These are phyloP conservation scores for Durio zibethinus DNA, from an alignment of 345 rosid genomes.

Conservation along the genomic window DNA sequence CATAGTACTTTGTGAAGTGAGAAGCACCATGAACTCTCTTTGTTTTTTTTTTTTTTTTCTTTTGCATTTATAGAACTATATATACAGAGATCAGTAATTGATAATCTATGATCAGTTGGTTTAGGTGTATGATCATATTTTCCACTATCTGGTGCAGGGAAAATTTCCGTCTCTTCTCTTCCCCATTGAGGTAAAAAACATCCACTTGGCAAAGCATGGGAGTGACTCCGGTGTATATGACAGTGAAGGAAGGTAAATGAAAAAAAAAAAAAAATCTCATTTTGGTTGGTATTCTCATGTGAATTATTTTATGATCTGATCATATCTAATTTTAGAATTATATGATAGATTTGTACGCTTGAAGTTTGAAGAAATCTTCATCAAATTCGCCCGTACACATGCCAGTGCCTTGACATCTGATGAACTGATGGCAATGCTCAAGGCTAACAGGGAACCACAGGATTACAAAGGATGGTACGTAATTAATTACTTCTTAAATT, in stretches of 20 bases:
- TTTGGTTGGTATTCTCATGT: neutral
- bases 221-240: constrained; percentile 88
- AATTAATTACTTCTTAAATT: neutral
- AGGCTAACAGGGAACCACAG: constrained; percentile 51
- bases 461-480: constrained; percentile 63
- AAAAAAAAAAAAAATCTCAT: neutral
- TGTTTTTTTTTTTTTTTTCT: too few relatives aligned
- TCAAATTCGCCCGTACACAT: constrained; percentile 45
- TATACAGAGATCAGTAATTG: too few relatives aligned
- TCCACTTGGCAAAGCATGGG: constrained; percentile 63
- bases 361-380: constrained; percentile 76
- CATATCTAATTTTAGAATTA: neutral
- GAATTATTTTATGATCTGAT: neutral
- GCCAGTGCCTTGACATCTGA: constrained; percentile 42
- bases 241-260: constrained; percentile 60
- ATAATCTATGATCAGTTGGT: too few relatives aligned
- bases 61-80: too few relatives aligned
- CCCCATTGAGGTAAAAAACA: constrained; percentile 74
- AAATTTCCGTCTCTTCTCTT: constrained; percentile 52
- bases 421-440: constrained; percentile 48
- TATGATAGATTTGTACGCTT: constrained; percentile 49
- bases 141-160: constrained; percentile 40
- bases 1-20: too few relatives aligned
- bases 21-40: too few relatives aligned
- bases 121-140: neutral